These are phyloP conservation scores for Nothopassalora personata DNA, from an alignment of 2,329 filamentous ascomycete genomes.

Conservation along the genomic window DNA sequence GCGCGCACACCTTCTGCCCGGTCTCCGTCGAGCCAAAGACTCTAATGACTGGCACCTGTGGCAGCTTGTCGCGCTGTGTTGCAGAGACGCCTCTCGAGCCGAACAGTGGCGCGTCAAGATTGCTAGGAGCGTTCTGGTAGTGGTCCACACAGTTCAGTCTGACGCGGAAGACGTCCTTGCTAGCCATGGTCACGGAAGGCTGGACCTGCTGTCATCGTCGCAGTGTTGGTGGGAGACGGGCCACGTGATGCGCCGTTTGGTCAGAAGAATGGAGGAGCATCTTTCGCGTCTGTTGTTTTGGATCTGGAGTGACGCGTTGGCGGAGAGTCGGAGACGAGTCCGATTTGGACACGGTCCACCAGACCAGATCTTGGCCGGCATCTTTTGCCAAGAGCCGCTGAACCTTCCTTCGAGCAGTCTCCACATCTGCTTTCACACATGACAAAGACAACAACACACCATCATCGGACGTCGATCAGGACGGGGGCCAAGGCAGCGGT, in stretches of 20 bases:
- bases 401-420: too few relatives aligned
- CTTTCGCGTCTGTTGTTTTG: not conserved
- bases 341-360: too few relatives aligned
- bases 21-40: constrained; percentile 91
- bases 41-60: constrained; percentile 78
- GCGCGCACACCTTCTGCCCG: constrained; percentile 91
- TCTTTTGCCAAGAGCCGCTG: too few relatives aligned
- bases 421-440: not conserved
- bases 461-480: not conserved
- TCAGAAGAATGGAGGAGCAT: not conserved
- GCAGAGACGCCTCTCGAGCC: constrained; percentile 52
- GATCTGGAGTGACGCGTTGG: not conserved
- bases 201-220: constrained; percentile 23
- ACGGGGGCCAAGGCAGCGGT: not conserved
- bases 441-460: not conserved
- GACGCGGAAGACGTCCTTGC: constrained; percentile 61
- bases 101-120: constrained; percentile 70
- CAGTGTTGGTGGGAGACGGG: not conserved
- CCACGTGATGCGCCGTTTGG: not conserved
- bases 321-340: too few relatives aligned
- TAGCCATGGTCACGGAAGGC: constrained; percentile 28
- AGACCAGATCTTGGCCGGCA: too few relatives aligned
- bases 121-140: constrained; percentile 75
- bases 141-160: constrained; percentile 94
- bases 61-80: constrained; percentile 54